Percentiles rank a stretch among this genome's conserved stretches.
Evolutionary conservation across 768 basidiomycete species (phyloP).

Genomic region (Collybia mongolica): DNA sequence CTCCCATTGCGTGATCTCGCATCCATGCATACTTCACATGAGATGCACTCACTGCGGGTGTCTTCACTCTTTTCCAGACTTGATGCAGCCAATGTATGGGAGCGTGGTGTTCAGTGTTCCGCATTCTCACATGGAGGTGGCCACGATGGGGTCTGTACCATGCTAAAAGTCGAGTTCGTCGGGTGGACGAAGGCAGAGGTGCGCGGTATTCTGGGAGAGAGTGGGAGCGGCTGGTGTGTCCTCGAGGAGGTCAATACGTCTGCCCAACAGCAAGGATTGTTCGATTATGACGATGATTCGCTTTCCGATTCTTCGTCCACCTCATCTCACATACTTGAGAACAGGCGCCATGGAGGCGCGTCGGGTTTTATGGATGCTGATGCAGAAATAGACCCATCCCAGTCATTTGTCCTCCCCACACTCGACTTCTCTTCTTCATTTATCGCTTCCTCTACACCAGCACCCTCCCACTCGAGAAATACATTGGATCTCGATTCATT

Average conservation of each 20-base stretch:
- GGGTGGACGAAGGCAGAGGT: constrained; percentile 75
- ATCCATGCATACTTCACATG: constrained; percentile 50
- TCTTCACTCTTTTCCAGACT: constrained; percentile 69
- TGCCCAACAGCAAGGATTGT: constrained; percentile 17
- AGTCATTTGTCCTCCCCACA: constrained; percentile 75
- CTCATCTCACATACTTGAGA: constrained; percentile 20
- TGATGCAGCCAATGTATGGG: constrained; percentile 70
- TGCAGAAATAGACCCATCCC: constrained; percentile 49
- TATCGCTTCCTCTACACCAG: constrained; percentile 14
- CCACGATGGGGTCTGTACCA: constrained; percentile 55
- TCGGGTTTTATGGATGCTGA: constrained; percentile 11
- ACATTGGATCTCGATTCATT: constrained; percentile 8
- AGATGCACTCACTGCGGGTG: constrained; percentile 61
- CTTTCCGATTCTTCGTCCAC: constrained; percentile 30
- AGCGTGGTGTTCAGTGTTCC: constrained; percentile 55
- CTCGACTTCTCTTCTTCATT: constrained; percentile 67
- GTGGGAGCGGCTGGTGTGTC: constrained; percentile 72
- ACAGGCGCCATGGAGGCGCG: constrained; percentile 6
- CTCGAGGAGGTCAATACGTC: constrained; percentile 50
- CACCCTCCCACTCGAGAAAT: constrained; percentile 5
- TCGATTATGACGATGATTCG: constrained; percentile 24
- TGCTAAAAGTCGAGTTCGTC: constrained; percentile 66
- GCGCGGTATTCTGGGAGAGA: constrained; percentile 66
- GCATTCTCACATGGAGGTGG: constrained; percentile 50
- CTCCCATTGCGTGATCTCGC: constrained; percentile 56